phyloP scores from a whole-genome alignment of 2,329 filamentous ascomycete species.

The Fusarium sp. region DNA sequence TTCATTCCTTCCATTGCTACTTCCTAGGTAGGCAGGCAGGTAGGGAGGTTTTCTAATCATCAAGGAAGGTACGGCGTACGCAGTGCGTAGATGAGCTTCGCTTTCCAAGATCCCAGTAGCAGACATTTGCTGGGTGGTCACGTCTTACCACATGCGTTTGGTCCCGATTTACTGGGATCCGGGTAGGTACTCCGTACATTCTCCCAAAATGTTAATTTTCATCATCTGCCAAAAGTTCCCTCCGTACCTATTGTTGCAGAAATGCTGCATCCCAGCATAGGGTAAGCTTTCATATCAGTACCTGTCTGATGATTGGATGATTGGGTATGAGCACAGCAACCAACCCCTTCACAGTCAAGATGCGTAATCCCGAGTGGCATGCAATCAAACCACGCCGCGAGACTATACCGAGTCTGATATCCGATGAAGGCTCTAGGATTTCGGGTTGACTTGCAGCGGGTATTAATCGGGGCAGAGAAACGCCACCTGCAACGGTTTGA shows the following conservation, averaged over 20 bases:
- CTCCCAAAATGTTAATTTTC: neutral
- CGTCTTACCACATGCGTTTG: neutral
- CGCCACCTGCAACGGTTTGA: constrained; percentile 17
- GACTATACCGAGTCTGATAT: constrained; percentile 4
- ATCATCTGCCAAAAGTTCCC: constrained; percentile 11
- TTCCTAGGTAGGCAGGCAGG: too few species aligned
- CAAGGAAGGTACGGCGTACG: neutral
- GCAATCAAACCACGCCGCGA: constrained; percentile 8
- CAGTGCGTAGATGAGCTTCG: neutral
- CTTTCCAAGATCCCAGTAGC: neutral
- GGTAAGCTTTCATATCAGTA: neutral
- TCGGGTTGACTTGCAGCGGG: constrained; percentile 12
- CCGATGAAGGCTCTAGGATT: constrained; percentile 2
- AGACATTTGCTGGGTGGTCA: neutral
- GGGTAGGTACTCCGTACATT: neutral
- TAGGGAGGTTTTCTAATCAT: neutral
- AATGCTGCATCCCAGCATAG: neutral
- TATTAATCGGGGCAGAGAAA: constrained; percentile 7
- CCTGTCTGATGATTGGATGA: constrained; percentile 3
- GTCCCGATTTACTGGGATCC: neutral
- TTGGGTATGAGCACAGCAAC: constrained; percentile 1
- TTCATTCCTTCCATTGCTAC: neutral
- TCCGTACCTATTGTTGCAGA: neutral
- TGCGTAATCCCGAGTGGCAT: neutral
- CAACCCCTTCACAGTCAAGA: neutral